These are phyloP conservation scores for Sequoia sempervirens DNA, from an alignment of 75 land plant species.

Conservation along the genomic window DNA sequence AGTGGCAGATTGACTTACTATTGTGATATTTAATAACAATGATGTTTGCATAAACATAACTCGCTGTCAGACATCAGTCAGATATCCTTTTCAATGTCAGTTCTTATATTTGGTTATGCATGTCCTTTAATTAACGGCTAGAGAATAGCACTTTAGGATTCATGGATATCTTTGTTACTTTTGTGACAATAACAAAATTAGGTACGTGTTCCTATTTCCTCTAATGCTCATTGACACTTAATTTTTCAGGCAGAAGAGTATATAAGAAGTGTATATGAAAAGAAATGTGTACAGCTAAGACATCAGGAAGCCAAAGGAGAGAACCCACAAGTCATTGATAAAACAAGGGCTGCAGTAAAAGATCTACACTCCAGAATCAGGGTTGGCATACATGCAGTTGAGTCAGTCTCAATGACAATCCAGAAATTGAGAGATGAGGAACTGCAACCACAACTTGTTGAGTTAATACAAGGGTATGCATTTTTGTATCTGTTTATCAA, in stretches of 20 bases:
- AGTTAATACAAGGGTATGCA: slow-evolving; percentile 80
- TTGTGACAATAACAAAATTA: not conserved
- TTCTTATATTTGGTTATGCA: not conserved
- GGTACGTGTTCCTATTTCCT: not conserved
- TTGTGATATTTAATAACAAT: not conserved
- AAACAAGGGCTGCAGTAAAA: slow-evolving; percentile 67
- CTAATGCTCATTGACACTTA: not conserved
- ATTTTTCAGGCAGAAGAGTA: slow-evolving; percentile 60
- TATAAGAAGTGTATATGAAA: slow-evolving; percentile 63
- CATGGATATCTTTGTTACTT: not conserved
- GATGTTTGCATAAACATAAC: not conserved
- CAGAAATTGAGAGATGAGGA: slow-evolving; percentile 90
- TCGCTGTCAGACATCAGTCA: not conserved
- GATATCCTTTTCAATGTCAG: not conserved
- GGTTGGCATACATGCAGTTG: slow-evolving; percentile 74
- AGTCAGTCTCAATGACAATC: slow-evolving; percentile 64
- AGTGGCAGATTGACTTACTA: not conserved
- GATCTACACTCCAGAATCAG: slow-evolving; percentile 62
- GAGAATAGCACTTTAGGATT: not conserved
- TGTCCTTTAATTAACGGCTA: not conserved
- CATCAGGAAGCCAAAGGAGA: slow-evolving; percentile 72
- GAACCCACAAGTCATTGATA: slow-evolving; percentile 56
- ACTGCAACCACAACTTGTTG: slow-evolving; percentile 80
- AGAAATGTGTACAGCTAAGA: slow-evolving; percentile 58
- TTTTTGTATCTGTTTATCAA: not conserved